A percentile compares a stretch with the other conserved stretches of the same genome.
phyloP scores from a whole-genome alignment of 257 asterid genomes.

The Lycium barbarum region DNA sequence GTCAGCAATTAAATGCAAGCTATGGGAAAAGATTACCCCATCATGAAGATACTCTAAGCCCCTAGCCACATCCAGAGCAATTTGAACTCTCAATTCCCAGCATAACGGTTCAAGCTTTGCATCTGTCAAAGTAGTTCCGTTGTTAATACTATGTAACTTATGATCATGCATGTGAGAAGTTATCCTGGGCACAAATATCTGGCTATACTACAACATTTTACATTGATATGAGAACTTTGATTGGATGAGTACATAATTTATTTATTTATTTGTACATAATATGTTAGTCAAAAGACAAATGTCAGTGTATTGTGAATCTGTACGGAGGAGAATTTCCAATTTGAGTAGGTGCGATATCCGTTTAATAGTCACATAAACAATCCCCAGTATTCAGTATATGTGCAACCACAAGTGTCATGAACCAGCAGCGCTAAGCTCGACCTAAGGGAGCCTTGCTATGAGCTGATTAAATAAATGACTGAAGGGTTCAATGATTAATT shows the following conservation, averaged over 20 bases:
- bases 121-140: constrained; percentile 42
- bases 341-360: background rate
- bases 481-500: background rate
- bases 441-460: background rate
- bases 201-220: background rate
- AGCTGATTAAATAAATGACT: background rate
- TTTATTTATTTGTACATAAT: background rate
- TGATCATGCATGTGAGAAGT: background rate
- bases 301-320: background rate
- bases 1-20: background rate
- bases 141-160: background rate
- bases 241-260: background rate
- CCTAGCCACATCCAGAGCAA: constrained; percentile 96
- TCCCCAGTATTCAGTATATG: background rate
- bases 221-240: background rate
- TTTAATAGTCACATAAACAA: constrained; percentile 9
- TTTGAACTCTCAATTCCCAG: constrained; percentile 82
- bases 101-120: constrained; percentile 63
- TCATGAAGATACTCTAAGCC: constrained; percentile 99
- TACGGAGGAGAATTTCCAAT: background rate
- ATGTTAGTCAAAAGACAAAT: constrained; percentile 13
- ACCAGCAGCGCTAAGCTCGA: background rate
- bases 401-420: constrained; percentile 1
- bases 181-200: constrained; percentile 1
- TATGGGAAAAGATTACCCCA: constrained; percentile 64